Evolutionary conservation across 2,329 filamentous ascomycete species (phyloP).

Genomic region (Clarireedia paspali): DNA sequence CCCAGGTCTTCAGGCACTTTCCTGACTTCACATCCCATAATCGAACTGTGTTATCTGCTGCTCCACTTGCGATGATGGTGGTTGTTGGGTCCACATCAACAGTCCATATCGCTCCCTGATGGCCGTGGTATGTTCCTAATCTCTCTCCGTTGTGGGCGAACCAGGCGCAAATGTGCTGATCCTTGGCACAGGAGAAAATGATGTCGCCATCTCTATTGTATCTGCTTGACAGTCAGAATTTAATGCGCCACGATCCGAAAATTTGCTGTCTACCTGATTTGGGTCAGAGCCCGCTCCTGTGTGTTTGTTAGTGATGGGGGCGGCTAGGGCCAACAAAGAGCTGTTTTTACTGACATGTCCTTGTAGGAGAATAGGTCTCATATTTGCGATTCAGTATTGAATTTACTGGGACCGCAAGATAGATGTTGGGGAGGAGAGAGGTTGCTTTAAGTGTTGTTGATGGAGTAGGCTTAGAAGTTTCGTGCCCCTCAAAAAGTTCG

Average conservation of each 20-base stretch:
- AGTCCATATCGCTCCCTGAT: slow-evolving; percentile 97
- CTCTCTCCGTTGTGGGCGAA: slow-evolving; percentile 97
- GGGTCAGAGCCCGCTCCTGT: slow-evolving; percentile 84
- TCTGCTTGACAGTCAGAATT: slow-evolving; percentile 35
- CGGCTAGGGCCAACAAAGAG: background rate
- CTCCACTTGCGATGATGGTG: slow-evolving; percentile 86
- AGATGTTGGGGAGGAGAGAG: background rate
- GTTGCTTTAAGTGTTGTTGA: background rate
- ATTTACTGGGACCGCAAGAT: slow-evolving; percentile 1
- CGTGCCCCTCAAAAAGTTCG: slow-evolving; percentile 13
- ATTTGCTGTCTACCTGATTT: slow-evolving; percentile 62
- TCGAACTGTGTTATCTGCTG: slow-evolving; percentile 96
- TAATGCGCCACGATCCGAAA: slow-evolving; percentile 7
- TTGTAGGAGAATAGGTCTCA: slow-evolving; percentile 94
- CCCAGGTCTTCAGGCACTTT: slow-evolving; percentile 92
- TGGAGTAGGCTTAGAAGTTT: slow-evolving; percentile 4
- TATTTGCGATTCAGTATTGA: slow-evolving; percentile 42
- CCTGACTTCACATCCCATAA: slow-evolving; percentile 95
- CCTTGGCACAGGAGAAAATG: slow-evolving; percentile 91
- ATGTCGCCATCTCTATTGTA: slow-evolving; percentile 95
- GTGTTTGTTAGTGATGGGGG: slow-evolving; percentile 18
- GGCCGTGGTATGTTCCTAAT: slow-evolving; percentile 91
- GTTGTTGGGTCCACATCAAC: slow-evolving; percentile 92
- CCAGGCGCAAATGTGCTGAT: slow-evolving; percentile 96
- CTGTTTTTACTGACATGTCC: slow-evolving; percentile 64